Conservation (phyloP, 2,329 filamentous ascomycete species). For the Lasiodiplodia sp. region DNA sequence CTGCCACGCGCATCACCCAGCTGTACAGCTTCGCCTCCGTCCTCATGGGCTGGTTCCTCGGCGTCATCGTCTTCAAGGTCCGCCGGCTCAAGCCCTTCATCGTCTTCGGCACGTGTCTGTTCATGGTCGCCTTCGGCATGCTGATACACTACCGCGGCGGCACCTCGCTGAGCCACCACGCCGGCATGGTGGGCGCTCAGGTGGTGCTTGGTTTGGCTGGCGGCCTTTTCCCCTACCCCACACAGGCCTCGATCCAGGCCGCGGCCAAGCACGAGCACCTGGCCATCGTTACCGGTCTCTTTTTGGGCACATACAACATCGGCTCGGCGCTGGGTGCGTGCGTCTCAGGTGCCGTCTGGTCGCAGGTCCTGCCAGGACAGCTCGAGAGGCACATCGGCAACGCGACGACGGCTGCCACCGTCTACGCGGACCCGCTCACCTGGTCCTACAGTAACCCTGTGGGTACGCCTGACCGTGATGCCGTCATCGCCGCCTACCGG, state of each 20-base stretch:
- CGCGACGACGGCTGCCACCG: constrained; percentile 47
- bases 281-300: constrained; percentile 69
- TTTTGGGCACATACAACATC: constrained; percentile 68
- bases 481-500: constrained; percentile 54
- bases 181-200: constrained; percentile 68
- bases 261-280: constrained; percentile 63
- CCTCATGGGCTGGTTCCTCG: constrained; percentile 63
- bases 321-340: constrained; percentile 67
- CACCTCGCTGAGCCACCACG: constrained; percentile 50
- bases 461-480: constrained; percentile 54
- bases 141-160: constrained; percentile 69
- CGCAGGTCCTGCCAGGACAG: constrained; percentile 60
- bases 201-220: constrained; percentile 69
- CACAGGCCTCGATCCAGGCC: constrained; percentile 60
- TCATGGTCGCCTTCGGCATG: constrained; percentile 70
- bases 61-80: constrained; percentile 64
- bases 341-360: constrained; percentile 69
- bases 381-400: constrained; percentile 52
- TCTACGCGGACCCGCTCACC: constrained; percentile 53
- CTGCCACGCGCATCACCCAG: constrained; percentile 65
- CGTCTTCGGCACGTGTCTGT: constrained; percentile 65
- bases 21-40: constrained; percentile 67
- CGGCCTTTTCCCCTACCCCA: constrained; percentile 65
- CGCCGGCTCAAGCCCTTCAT: constrained; percentile 71
- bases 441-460: constrained; percentile 49